These are phyloP conservation scores for Cutaneotrichosporon sp. DNA, from an alignment of 1,284 basidiomycete species.

Conservation along the genomic window DNA sequence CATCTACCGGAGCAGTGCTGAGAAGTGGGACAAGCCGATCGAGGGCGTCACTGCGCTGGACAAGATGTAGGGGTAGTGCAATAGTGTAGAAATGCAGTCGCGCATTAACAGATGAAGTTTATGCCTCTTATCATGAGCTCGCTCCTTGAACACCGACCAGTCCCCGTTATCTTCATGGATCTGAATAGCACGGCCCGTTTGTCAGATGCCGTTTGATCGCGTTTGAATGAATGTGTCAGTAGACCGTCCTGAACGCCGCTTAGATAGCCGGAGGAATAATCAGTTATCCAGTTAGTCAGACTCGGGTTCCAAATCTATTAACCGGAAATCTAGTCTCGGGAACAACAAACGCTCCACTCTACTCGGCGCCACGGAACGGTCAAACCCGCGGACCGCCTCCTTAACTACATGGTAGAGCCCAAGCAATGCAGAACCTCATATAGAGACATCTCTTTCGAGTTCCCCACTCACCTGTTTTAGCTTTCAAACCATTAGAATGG, in stretches of 20 bases:
- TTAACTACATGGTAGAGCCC: background rate
- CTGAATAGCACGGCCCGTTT: no score
- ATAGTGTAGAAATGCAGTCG: background rate
- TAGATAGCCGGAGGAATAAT: background rate
- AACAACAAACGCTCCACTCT: background rate
- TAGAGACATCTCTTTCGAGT: no score
- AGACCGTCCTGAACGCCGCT: background rate
- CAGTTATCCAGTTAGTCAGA: background rate
- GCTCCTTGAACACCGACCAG: no score
- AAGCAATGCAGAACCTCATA: no score
- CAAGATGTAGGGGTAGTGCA: background rate
- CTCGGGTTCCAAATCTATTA: background rate
- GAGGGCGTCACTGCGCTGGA: background rate
- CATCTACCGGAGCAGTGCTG: background rate
- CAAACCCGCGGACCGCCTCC: background rate
- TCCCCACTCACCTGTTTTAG: no score
- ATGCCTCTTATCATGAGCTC: no score
- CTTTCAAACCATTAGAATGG: no score
- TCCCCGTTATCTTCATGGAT: no score
- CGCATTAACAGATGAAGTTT: background rate
- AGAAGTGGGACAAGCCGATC: conserved; percentile 5
- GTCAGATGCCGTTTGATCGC: no score
- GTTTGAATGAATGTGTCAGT: no score
- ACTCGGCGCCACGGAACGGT: background rate
- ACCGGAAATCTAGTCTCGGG: background rate